Percentiles rank a stretch among this genome's conserved stretches.
These are phyloP conservation scores for Boletus sp. DNA, from an alignment of 768 basidiomycete species.

Conservation along the genomic window DNA sequence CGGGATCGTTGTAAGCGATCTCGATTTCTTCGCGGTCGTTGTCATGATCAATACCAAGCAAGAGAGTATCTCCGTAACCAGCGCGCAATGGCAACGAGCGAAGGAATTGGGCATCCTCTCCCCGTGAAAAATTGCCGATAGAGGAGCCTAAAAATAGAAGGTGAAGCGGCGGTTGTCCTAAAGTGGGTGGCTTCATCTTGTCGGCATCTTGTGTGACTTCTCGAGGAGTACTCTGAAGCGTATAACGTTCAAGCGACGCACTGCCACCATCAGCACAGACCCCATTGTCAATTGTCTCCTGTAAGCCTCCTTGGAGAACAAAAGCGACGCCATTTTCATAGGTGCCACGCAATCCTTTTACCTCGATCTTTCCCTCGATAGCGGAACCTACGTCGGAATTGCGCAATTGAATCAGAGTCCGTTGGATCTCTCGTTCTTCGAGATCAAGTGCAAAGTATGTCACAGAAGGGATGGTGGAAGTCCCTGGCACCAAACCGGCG, in stretches of 20 bases:
- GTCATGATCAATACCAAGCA: constrained; percentile 90
- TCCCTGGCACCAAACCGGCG: constrained; percentile 46
- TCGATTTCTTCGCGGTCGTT: constrained; percentile 71
- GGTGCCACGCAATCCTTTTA: constrained; percentile 86
- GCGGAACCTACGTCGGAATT: constrained; percentile 57
- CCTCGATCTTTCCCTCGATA: constrained; percentile 69
- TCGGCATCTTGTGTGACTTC: neutral
- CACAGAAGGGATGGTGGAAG: constrained; percentile 44
- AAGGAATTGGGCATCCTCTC: constrained; percentile 70
- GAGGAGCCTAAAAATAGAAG: constrained; percentile 91
- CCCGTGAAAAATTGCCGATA: constrained; percentile 82
- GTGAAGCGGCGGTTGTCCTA: constrained; percentile 61
- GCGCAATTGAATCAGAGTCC: constrained; percentile 69
- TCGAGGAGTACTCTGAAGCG: constrained; percentile 10
- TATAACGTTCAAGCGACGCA: constrained; percentile 9
- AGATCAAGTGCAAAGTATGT: constrained; percentile 94
- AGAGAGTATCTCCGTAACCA: constrained; percentile 72
- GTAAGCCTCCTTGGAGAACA: constrained; percentile 46
- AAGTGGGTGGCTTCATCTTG: constrained; percentile 40
- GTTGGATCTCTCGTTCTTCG: constrained; percentile 79
- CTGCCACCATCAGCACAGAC: neutral
- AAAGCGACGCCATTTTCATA: constrained; percentile 88
- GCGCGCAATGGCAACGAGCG: constrained; percentile 72
- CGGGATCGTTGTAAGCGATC: constrained; percentile 79
- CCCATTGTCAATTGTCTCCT: constrained; percentile 3